Percentiles rank a stretch among this genome's conserved stretches.
Conservation (phyloP, 768 basidiomycete species). For the Dioszegia crocea region DNA sequence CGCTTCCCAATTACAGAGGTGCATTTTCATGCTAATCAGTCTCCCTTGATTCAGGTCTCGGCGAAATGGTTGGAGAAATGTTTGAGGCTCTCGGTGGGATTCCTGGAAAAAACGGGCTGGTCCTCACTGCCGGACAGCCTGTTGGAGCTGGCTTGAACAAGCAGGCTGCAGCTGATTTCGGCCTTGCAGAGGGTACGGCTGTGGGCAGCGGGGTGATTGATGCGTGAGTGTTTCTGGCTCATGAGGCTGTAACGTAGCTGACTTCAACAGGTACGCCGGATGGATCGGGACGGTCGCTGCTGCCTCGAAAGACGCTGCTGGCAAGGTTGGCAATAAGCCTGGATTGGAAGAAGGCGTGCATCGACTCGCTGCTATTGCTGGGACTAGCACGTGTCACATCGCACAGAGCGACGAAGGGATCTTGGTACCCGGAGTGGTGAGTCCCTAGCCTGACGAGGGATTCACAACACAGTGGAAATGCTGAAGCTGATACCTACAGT, state of each 20-base stretch:
- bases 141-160: slow-evolving; percentile 77
- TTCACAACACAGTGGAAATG: background rate
- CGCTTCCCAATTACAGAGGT: background rate
- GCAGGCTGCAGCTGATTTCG: slow-evolving; percentile 76
- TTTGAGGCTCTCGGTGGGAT: slow-evolving; percentile 71
- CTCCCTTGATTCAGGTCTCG: slow-evolving; percentile 30
- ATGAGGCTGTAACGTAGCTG: too few relatives aligned
- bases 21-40: background rate
- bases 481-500: slow-evolving; percentile 30
- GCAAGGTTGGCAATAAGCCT: slow-evolving; percentile 54
- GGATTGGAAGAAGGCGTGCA: slow-evolving; percentile 70
- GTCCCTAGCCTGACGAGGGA: background rate
- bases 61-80: slow-evolving; percentile 54
- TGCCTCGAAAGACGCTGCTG: slow-evolving; percentile 54
- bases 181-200: slow-evolving; percentile 76
- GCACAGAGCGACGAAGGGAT: slow-evolving; percentile 79
- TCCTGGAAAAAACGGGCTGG: slow-evolving; percentile 57
- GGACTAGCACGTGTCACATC: slow-evolving; percentile 93
- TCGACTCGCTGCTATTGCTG: slow-evolving; percentile 86
- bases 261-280: slow-evolving; percentile 64
- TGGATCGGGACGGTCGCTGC: slow-evolving; percentile 96
- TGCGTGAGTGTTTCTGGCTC: too few relatives aligned
- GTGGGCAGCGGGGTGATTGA: slow-evolving; percentile 95
- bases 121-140: slow-evolving; percentile 75
- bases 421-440: slow-evolving; percentile 74